Percentiles rank a stretch among this genome's conserved stretches.
These are phyloP conservation scores for Quercus wislizeni DNA, from an alignment of 306 rosid genomes.

Conservation along the genomic window DNA sequence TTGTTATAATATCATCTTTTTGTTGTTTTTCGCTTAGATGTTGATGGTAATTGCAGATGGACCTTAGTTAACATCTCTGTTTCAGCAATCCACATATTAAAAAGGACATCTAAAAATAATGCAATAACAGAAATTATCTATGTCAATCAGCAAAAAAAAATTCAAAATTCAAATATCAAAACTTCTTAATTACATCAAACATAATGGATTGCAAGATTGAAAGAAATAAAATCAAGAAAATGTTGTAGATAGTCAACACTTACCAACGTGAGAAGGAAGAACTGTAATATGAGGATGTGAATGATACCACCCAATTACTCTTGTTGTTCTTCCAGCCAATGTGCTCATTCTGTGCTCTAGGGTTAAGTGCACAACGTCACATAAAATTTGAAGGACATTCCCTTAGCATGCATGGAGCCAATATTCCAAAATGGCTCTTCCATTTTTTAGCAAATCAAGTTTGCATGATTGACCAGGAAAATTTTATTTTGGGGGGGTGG, in stretches of 20 bases:
- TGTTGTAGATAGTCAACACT: constrained; percentile 19
- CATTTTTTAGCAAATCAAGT: background rate
- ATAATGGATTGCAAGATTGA: background rate
- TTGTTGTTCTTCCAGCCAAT: constrained; percentile 70
- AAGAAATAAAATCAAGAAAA: background rate
- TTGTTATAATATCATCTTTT: no score
- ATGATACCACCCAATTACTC: constrained; percentile 99
- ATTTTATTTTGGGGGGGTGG: background rate
- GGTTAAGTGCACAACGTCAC: constrained; percentile 49
- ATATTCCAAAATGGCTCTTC: background rate
- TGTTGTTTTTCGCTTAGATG: no score
- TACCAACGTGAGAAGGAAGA: constrained; percentile 97
- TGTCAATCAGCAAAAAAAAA: background rate
- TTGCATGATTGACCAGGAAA: background rate
- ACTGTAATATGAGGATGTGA: constrained; percentile 99
- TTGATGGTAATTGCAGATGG: no score
- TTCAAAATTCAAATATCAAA: background rate
- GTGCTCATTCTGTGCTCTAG: constrained; percentile 65
- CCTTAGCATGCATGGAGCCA: background rate
- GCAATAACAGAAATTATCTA: background rate
- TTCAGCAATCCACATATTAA: background rate
- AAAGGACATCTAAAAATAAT: background rate
- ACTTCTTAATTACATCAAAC: background rate
- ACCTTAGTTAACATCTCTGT: background rate
- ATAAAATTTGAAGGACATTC: background rate